These are phyloP conservation scores for Candida ponderosae DNA, from an alignment of 805 yeast species.

Conservation along the genomic window DNA sequence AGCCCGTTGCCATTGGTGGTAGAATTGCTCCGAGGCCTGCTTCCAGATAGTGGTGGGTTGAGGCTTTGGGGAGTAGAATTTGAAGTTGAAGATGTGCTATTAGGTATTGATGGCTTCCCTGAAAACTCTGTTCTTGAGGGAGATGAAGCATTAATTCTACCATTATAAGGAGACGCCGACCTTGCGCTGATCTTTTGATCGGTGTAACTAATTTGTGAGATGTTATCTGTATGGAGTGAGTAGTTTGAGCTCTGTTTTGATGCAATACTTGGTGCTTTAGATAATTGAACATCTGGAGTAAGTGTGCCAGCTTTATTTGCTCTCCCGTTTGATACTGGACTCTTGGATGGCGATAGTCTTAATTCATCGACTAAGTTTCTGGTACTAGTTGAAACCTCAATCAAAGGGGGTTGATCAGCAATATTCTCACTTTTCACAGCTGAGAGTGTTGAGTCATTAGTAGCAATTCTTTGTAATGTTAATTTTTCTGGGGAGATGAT, in stretches of 20 bases:
- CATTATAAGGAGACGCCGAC: constrained; percentile 1
- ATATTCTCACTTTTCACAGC: not conserved
- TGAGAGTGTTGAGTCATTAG: too few species aligned
- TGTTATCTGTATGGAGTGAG: not conserved
- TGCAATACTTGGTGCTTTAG: not conserved
- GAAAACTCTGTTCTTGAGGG: not conserved
- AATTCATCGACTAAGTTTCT: too few species aligned
- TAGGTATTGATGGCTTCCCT: too few species aligned
- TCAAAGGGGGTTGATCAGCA: not conserved
- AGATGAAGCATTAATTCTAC: not conserved
- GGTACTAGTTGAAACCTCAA: not conserved
- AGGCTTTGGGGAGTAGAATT: not conserved
- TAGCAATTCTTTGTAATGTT: too few species aligned
- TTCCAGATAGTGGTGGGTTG: too few species aligned
- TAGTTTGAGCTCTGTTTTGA: constrained; percentile 1
- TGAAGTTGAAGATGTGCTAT: too few species aligned
- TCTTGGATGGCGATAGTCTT: not conserved
- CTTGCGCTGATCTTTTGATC: not conserved
- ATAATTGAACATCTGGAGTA: not conserved
- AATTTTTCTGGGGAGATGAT: too few species aligned
- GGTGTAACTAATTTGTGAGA: not conserved
- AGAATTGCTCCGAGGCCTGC: too few species aligned
- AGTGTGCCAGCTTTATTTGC: not conserved
- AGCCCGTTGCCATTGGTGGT: too few species aligned
- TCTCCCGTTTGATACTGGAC: not conserved